Evolutionary conservation across 345 rosid species (phyloP).

Genomic region (Fremontodendron californicum): DNA sequence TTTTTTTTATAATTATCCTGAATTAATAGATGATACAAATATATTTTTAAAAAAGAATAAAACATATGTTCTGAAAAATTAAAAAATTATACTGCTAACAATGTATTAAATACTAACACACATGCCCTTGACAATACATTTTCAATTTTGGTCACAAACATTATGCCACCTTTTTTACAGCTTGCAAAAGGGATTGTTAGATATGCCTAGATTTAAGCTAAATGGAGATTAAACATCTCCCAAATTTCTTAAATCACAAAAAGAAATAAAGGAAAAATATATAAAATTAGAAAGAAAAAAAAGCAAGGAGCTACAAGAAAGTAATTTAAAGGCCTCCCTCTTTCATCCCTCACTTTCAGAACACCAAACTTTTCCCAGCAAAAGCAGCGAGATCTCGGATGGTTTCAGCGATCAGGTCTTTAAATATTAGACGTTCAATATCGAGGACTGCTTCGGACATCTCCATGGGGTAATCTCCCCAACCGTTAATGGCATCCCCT

Average conservation of each 20-base stretch:
- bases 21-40: too few relatives aligned
- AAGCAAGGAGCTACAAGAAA: neutral
- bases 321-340: constrained; percentile 9
- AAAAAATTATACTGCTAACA: too few relatives aligned
- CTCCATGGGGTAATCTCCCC: constrained; percentile 66
- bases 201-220: constrained; percentile 31
- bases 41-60: too few relatives aligned
- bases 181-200: constrained; percentile 25
- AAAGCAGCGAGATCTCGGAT: constrained; percentile 56
- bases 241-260: constrained; percentile 7
- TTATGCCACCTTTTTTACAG: constrained; percentile 16
- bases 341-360: constrained; percentile 36
- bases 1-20: too few relatives aligned
- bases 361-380: constrained; percentile 39
- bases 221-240: constrained; percentile 16
- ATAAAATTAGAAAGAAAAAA: neutral
- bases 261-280: neutral
- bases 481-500: constrained; percentile 48
- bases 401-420: constrained; percentile 82
- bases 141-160: constrained; percentile 1
- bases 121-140: neutral
- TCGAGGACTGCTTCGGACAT: constrained; percentile 71
- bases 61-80: too few relatives aligned
- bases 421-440: constrained; percentile 72
- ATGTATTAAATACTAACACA: too few relatives aligned